Conservation (phyloP, 2,329 filamentous ascomycete genomes). For the Ceratocystis huliohia region DNA sequence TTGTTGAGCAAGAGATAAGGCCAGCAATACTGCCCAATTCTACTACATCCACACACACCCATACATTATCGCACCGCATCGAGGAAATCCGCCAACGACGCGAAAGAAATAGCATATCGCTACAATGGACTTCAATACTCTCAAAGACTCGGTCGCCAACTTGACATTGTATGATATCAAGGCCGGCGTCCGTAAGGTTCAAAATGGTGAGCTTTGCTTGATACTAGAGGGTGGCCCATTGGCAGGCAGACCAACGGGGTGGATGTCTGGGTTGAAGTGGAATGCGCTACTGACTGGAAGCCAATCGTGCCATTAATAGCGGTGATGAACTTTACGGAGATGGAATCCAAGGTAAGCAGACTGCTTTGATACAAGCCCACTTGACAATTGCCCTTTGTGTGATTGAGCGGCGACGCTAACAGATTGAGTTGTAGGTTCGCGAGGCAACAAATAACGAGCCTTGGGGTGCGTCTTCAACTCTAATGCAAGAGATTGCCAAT, state of each 20-base stretch:
- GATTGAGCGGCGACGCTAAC: background rate
- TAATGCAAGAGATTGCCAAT: conserved; percentile 97
- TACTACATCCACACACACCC: background rate
- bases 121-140: conserved; percentile 71
- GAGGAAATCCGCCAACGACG: background rate
- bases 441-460: conserved; percentile 99
- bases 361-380: background rate
- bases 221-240: background rate
- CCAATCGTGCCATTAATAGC: conserved; percentile 38
- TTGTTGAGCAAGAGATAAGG: background rate
- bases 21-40: background rate
- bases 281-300: conserved; percentile 25
- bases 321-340: conserved; percentile 96
- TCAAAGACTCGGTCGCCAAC: conserved; percentile 81
- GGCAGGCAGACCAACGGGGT: no score
- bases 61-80: background rate
- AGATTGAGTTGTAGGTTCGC: conserved; percentile 50
- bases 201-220: conserved; percentile 61
- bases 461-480: conserved; percentile 72
- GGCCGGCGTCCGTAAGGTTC: conserved; percentile 84
- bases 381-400: background rate
- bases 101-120: background rate
- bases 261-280: background rate
- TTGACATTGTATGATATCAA: conserved; percentile 91
- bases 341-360: conserved; percentile 54